A percentile compares a stretch with the other conserved stretches of the same genome.
Evolutionary conservation across 148 eudicot species (phyloP).

Genomic region (Camellia granthamiana): DNA sequence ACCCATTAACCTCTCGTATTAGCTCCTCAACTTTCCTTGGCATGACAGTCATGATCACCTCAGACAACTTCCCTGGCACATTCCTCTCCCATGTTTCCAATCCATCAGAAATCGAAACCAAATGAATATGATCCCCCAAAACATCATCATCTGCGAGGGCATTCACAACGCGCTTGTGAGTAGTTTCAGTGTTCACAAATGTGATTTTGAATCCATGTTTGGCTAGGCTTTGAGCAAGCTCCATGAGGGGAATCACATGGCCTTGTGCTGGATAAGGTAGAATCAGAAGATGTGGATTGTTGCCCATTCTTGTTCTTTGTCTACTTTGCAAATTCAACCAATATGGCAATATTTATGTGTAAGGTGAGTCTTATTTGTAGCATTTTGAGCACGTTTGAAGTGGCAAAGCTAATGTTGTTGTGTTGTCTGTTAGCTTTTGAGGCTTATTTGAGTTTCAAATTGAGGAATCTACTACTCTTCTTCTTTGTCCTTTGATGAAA

Average conservation of each 20-base stretch:
- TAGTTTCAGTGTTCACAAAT: slow-evolving; percentile 38
- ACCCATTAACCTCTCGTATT: slow-evolving; percentile 12
- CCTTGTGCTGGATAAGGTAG: slow-evolving; percentile 50
- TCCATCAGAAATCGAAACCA: slow-evolving; percentile 39
- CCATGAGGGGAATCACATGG: slow-evolving; percentile 41
- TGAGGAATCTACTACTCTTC: not conserved
- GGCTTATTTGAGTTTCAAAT: not conserved
- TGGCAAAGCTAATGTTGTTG: not conserved
- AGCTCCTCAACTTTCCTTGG: slow-evolving; percentile 30
- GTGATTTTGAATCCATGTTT: slow-evolving; percentile 33
- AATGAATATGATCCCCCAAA: slow-evolving; percentile 3
- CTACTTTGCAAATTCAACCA: not conserved
- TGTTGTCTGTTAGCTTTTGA: not conserved
- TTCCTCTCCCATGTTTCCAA: slow-evolving; percentile 34
- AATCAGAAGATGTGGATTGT: slow-evolving; percentile 28
- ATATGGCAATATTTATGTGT: not conserved
- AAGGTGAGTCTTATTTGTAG: not conserved
- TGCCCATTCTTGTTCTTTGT: slow-evolving; percentile 17
- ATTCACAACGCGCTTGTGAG: slow-evolving; percentile 25
- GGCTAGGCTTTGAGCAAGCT: slow-evolving; percentile 24
- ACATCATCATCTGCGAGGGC: slow-evolving; percentile 17
- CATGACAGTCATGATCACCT: slow-evolving; percentile 17
- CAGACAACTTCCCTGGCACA: slow-evolving; percentile 17
- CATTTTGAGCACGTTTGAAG: not conserved
- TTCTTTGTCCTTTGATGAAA: no score